Conservation (phyloP, 192 early-diverging fungal species). For the Rhizoclosmatium sp. region DNA sequence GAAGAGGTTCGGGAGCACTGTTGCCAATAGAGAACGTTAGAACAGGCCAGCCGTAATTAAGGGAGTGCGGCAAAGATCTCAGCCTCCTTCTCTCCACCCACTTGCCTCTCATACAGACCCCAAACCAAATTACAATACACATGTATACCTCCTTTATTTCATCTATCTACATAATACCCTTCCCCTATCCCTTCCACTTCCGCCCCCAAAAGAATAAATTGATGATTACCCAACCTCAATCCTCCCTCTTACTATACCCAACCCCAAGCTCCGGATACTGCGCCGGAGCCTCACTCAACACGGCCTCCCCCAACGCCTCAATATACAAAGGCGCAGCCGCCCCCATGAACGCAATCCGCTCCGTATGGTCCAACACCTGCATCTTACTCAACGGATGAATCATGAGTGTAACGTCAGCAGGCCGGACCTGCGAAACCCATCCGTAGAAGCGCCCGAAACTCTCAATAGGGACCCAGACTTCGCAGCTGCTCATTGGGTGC, state of each 20-base stretch:
- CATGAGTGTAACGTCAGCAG: slow-evolving; percentile 56
- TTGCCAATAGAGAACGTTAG: too few species aligned
- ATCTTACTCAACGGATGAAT: slow-evolving; percentile 70
- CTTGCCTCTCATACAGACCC: too few species aligned
- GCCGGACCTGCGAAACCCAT: slow-evolving; percentile 62
- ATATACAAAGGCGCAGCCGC: slow-evolving; percentile 59
- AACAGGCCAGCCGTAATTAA: too few species aligned
- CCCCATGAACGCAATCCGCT: slow-evolving; percentile 66
- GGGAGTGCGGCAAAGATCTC: too few species aligned
- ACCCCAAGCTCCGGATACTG: slow-evolving; percentile 71
- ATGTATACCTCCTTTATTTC: too few species aligned
- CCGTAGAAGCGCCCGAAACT: slow-evolving; percentile 62
- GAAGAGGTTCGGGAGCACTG: too few species aligned
- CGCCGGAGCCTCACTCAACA: slow-evolving; percentile 54
- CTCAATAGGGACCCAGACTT: slow-evolving; percentile 71
- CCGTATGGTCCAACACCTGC: slow-evolving; percentile 62
- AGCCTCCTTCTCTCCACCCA: too few species aligned
- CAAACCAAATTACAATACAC: too few species aligned
- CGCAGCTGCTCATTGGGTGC: slow-evolving; percentile 67
- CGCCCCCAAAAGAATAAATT: too few species aligned
- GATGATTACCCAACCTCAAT: too few species aligned
- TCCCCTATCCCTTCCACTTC: too few species aligned
- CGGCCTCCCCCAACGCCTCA: slow-evolving; percentile 28
- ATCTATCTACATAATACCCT: too few species aligned
- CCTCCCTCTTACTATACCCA: slow-evolving; percentile 54